A percentile compares a stretch with the other conserved stretches of the same genome.
These are phyloP conservation scores for Tagetes erecta DNA, from an alignment of 129 eudicot species.

Conservation along the genomic window DNA sequence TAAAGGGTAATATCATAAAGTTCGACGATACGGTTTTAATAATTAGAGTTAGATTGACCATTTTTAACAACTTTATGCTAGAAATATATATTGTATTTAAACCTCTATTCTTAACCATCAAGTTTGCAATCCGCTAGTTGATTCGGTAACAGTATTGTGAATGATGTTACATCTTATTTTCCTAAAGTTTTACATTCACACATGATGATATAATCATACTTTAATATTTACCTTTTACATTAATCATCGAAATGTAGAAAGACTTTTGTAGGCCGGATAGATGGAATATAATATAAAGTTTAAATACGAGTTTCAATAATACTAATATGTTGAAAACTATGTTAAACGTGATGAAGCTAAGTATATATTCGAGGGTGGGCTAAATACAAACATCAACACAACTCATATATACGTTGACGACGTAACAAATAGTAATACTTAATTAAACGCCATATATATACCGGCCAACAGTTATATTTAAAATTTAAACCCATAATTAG, in stretches of 20 bases:
- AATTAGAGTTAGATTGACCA: no score
- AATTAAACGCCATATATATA: not conserved
- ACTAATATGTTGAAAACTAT: not conserved
- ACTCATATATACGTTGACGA: not conserved
- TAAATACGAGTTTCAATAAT: not conserved
- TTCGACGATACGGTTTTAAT: no score
- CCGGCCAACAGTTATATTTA: not conserved
- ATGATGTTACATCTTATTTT: no score
- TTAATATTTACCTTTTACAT: no score
- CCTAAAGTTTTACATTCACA: no score
- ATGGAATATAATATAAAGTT: not conserved
- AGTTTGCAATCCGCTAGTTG: no score
- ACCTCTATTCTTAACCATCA: no score
- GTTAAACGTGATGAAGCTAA: constrained; percentile 17
- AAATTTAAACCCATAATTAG: not conserved
- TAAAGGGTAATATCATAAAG: no score
- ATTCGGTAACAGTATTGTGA: no score
- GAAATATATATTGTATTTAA: no score
- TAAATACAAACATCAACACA: not conserved
- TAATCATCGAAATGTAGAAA: not conserved
- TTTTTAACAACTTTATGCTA: no score
- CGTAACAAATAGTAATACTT: not conserved
- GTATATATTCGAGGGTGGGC: constrained; percentile 5
- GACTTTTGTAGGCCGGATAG: not conserved
- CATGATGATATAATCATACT: no score